Conservation (phyloP, 1,139 yeast genomes). For the Scheffersomyces illinoinensis region DNA sequence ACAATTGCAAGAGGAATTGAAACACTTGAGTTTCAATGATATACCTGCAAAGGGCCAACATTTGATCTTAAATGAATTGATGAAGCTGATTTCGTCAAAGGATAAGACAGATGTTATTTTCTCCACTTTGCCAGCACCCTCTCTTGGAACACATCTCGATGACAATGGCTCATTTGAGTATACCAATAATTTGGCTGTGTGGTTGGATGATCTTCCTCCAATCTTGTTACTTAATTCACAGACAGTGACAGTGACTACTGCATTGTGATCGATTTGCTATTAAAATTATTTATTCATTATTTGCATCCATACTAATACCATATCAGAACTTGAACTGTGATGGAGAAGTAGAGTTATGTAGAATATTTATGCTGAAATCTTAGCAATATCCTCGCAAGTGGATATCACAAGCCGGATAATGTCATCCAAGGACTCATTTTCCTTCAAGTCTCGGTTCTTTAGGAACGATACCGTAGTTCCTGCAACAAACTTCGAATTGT, state of each 20-base stretch:
- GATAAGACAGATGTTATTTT: constrained; percentile 70
- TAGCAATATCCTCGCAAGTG: not conserved
- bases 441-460: not conserved
- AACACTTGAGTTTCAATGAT: constrained; percentile 66
- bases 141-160: constrained; percentile 73
- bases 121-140: constrained; percentile 88
- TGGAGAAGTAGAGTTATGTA: not conserved
- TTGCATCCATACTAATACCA: not conserved
- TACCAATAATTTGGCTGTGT: constrained; percentile 70
- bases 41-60: constrained; percentile 92
- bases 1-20: constrained; percentile 42
- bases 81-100: constrained; percentile 59
- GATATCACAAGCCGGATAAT: not conserved
- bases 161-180: constrained; percentile 72
- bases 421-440: not conserved
- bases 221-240: constrained; percentile 80
- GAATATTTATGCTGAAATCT: not conserved
- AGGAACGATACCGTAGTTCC: constrained; percentile 22
- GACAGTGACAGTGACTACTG: constrained; percentile 93
- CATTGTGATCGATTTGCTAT: constrained; percentile 44
- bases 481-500: constrained; percentile 38
- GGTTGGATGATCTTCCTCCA: constrained; percentile 85
- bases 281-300: not conserved
- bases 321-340: not conserved
- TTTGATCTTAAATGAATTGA: constrained; percentile 79